phyloP scores from a whole-genome alignment of 2,329 filamentous ascomycete species.

The Didymella pomorum region DNA sequence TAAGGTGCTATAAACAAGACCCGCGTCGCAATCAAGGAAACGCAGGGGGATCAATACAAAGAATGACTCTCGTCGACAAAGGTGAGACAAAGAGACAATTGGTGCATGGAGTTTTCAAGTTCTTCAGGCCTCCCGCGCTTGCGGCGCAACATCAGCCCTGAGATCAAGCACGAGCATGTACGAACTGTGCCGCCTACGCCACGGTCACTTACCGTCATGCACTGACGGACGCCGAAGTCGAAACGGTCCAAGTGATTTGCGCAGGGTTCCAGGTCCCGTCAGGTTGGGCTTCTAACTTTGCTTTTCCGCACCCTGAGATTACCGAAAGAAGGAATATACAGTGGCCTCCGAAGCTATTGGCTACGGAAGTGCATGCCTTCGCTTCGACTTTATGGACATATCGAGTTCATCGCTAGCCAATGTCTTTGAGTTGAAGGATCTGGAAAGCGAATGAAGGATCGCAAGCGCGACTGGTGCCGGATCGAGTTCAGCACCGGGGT shows the following conservation, averaged over 20 bases:
- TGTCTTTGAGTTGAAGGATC: not conserved
- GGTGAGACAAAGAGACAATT: not conserved
- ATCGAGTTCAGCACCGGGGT: constrained; percentile 1
- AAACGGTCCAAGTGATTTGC: constrained; percentile 13
- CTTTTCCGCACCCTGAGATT: constrained; percentile 11
- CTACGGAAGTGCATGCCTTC: not conserved
- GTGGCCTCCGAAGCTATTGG: constrained; percentile 4
- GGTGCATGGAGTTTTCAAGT: not conserved
- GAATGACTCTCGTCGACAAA: not conserved
- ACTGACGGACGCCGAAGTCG: constrained; percentile 9
- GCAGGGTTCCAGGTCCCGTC: constrained; percentile 6
- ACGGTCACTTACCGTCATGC: constrained; percentile 1
- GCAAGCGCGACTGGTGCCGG: not conserved
- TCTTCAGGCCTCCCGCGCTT: constrained; percentile 6
- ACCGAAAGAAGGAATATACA: constrained; percentile 1
- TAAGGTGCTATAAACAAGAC: not conserved
- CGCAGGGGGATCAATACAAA: not conserved
- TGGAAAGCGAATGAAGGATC: constrained; percentile 9
- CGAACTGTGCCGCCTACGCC: constrained; percentile 10
- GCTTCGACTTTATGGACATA: not conserved
- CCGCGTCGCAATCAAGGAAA: too few species aligned
- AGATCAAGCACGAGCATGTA: constrained; percentile 12
- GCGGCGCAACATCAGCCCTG: constrained; percentile 8
- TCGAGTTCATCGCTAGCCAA: not conserved
- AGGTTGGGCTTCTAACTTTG: constrained; percentile 6